Base-by-base conservation (phyloP, 257 asterid genomes). In the Leonotis leonurus region DNA sequence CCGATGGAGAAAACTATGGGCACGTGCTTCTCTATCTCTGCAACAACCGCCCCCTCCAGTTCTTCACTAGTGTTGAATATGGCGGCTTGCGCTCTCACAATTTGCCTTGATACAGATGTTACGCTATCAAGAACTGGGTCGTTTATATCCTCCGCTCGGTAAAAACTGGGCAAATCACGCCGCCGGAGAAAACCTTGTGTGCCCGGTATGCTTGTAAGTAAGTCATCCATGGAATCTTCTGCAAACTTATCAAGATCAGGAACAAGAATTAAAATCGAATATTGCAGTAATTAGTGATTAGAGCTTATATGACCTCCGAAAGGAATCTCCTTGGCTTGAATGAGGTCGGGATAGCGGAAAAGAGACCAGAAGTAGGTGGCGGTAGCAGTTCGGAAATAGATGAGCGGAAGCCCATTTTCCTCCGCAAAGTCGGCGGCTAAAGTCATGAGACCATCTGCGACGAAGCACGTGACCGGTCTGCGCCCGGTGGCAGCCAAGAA, bases 1-100 rank as follows among this genome's bases (percentile, higher is more conserved):
- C 89, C 94, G 0, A 82, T 65, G 1, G 89, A 37, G 53, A 78
- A 82, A 4, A 82, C 6, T 11, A 69, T 82, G 5, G 87, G 86
- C 61, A 84, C 69, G 17, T 62, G 48, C 6, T 73, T 60, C 1
- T 78, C 69, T 2, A 83, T 75, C 18, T 78, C 76, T 24, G 70
- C 59, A 2, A 85, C 70, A 0, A 78, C 41, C 3, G 75, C 55
- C 0, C 74, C 75, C 46, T 85, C 94, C 17, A 85, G 36, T 18
- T 85, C 87, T 63, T 82, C 87, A 35, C 73, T 82, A 0, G 87
- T 82, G 67, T 83, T 85, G 54, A 85, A 75, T 14, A 82, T 78
- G 1, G 83, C 70, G 0, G 83, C 94, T 18, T 21, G 3, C 8
- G 84, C 87, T 27, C 75, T 25, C 8, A 72, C 41, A 0, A 24